Evolutionary conservation across 2,329 filamentous ascomycete genomes (phyloP), one percentile per base, ranked within the genome.

Genomic region (Fusarium abutilonis): DNA sequence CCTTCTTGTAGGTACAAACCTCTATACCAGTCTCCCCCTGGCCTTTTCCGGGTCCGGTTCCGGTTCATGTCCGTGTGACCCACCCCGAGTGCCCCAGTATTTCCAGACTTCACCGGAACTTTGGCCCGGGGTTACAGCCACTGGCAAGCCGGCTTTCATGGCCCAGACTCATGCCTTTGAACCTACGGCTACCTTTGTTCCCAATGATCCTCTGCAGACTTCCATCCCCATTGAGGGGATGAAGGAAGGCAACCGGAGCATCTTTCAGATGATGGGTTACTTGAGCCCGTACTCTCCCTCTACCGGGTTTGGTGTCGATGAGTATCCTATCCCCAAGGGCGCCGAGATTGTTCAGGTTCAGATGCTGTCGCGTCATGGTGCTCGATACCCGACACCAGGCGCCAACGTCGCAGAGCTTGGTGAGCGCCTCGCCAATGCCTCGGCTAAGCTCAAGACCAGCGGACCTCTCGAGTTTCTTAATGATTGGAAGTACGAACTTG

Each of bases 281-380:
- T 74, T 92, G 28, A 86, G 86, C 35, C 89, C 89, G 4, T 93
- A 92, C 73, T 85, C 84, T 59, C 86, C 89, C 0, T 87, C 88
- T 52, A 84, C 88, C 0, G 90, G 90, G 1, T 93, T 92, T 63
- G 90, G 90, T 3, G 88, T 91, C 0, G 79, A 89, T 14, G 90
- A 93, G 74, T 90, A 89, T 67, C 80, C 89, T 4, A 73, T 91
- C 14, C 90, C 89, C 1, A 73, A 79, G 7, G 89, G 86, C 11
- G 84, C 89, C 0, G 86, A 89, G 55, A 89, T 92, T 45, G 79
- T 87, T 26, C 88, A 91, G 77, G 78, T 93, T 17, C 83, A 84
- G 77, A 88, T 92, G 86, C 78, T 92, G 5, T 89, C 88, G 11
- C 85, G 90, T 2, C 90, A 93, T 71, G 90, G 90, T 9, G 82